These are phyloP conservation scores for Aspergillus floridensis DNA, from an alignment of 2,329 filamentous ascomycete species.

Conservation along the genomic window DNA sequence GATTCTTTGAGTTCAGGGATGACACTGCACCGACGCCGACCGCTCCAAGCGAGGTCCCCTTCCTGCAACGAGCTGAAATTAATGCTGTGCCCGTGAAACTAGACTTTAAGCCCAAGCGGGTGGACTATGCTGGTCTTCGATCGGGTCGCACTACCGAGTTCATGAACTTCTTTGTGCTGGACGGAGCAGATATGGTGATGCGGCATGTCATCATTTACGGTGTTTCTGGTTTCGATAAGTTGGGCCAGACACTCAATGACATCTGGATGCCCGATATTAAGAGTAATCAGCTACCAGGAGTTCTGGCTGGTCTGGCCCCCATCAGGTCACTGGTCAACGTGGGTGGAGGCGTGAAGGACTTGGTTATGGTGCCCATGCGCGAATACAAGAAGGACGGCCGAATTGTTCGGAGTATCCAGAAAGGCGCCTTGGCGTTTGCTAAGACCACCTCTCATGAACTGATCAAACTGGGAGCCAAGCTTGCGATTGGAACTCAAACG, in stretches of 20 bases:
- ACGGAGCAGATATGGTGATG: conserved; percentile 81
- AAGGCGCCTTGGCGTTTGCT: conserved; percentile 84
- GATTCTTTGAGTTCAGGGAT: conserved; percentile 98
- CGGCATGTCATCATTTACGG: conserved; percentile 91
- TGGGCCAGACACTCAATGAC: conserved; percentile 87
- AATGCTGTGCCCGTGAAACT: conserved; percentile 78
- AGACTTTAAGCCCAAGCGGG: conserved; percentile 97
- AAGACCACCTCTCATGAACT: conserved; percentile 91
- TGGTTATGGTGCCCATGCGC: conserved; percentile 83
- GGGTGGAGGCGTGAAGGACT: conserved; percentile 77
- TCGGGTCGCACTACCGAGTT: conserved; percentile 96
- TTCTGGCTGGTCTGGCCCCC: conserved; percentile 83
- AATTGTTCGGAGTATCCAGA: conserved; percentile 85
- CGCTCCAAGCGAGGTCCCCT: conserved; percentile 71
- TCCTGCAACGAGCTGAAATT: conserved; percentile 85
- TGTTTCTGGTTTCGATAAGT: conserved; percentile 81
- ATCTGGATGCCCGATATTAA: conserved; percentile 96
- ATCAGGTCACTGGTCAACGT: conserved; percentile 91
- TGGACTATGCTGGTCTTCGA: conserved; percentile 88
- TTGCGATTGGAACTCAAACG: conserved; percentile 93
- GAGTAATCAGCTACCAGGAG: conserved; percentile 79
- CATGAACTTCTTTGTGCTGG: conserved; percentile 96
- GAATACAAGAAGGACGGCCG: conserved; percentile 95
- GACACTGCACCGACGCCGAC: conserved; percentile 55
- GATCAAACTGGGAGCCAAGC: conserved; percentile 89